Percentiles rank a stretch among this genome's conserved stretches.
These are phyloP conservation scores for Blumeriella jaapii DNA, from an alignment of 2,329 filamentous ascomycete species.

Conservation along the genomic window DNA sequence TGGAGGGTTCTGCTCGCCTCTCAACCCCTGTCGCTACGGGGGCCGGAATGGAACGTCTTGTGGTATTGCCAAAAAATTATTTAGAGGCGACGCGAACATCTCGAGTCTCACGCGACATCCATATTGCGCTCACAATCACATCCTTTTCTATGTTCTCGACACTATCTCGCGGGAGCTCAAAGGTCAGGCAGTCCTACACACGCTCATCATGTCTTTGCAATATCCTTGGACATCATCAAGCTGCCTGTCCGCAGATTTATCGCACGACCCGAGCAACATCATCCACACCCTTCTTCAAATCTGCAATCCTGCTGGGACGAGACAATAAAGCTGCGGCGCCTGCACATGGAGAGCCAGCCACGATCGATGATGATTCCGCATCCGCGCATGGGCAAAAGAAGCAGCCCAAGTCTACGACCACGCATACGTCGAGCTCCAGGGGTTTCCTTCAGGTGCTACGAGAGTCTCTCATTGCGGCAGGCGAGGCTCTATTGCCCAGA, in stretches of 20 bases:
- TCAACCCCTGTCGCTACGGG: not conserved
- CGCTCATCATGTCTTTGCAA: constrained; percentile 19
- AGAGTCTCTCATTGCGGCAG: constrained; percentile 2
- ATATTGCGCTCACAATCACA: not conserved
- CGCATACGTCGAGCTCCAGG: constrained; percentile 1
- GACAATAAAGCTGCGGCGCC: too few relatives aligned
- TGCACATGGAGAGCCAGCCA: too few relatives aligned
- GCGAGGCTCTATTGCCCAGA: too few relatives aligned
- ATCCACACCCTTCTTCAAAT: constrained; percentile 1
- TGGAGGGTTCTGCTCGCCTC: not conserved
- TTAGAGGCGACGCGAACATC: not conserved
- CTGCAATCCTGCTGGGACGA: too few relatives aligned
- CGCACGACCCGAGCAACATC: constrained; percentile 1
- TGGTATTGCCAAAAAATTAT: not conserved
- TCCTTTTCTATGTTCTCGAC: constrained; percentile 18
- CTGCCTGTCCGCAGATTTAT: constrained; percentile 1
- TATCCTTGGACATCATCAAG: constrained; percentile 4
- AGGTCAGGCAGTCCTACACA: constrained; percentile 13
- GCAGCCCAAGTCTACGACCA: not conserved
- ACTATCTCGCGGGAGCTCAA: constrained; percentile 16
- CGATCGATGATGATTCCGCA: not conserved
- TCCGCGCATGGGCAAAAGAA: too few relatives aligned
- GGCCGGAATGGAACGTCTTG: too few relatives aligned
- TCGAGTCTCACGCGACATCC: not conserved
- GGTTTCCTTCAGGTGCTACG: constrained; percentile 1